phyloP scores from a whole-genome alignment of 768 basidiomycete genomes.

The Tulasnella sp. region DNA sequence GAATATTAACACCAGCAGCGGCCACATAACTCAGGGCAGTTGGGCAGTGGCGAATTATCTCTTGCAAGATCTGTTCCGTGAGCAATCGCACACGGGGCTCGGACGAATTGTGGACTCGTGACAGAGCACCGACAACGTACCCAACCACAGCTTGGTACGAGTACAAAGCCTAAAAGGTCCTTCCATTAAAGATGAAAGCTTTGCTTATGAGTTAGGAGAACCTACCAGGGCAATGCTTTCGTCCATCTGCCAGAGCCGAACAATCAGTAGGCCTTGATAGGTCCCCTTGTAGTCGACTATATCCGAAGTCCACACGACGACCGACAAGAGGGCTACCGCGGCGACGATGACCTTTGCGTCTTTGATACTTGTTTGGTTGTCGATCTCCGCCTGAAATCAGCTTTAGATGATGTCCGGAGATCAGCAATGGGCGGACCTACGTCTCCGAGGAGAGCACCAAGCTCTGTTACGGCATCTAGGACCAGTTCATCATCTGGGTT shows the following conservation, averaged over 20 bases:
- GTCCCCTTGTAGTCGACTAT: background rate
- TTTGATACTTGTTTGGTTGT: constrained; percentile 2
- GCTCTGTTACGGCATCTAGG: background rate
- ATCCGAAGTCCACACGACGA: background rate
- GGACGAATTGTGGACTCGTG: background rate
- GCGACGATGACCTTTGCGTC: constrained; percentile 14
- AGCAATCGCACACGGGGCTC: background rate
- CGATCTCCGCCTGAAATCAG: background rate
- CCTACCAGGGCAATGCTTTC: background rate
- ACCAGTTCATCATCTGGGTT: background rate
- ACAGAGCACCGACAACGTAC: background rate
- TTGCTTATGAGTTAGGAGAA: background rate
- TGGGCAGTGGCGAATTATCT: background rate
- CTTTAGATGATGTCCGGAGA: background rate
- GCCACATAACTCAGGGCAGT: background rate
- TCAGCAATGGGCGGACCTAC: background rate
- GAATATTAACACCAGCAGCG: background rate
- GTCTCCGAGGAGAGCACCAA: background rate
- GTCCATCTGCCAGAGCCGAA: constrained; percentile 17
- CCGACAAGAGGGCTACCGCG: background rate
- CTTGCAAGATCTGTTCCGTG: background rate
- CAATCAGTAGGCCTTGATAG: constrained; percentile 3
- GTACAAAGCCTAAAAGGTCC: background rate
- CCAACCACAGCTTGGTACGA: background rate
- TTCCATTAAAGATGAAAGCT: background rate